A percentile compares a stretch with the other conserved stretches of the same genome.
phyloP scores from a whole-genome alignment of 352 stramenopile species.

The Phytophthora macrochlamydospora region DNA sequence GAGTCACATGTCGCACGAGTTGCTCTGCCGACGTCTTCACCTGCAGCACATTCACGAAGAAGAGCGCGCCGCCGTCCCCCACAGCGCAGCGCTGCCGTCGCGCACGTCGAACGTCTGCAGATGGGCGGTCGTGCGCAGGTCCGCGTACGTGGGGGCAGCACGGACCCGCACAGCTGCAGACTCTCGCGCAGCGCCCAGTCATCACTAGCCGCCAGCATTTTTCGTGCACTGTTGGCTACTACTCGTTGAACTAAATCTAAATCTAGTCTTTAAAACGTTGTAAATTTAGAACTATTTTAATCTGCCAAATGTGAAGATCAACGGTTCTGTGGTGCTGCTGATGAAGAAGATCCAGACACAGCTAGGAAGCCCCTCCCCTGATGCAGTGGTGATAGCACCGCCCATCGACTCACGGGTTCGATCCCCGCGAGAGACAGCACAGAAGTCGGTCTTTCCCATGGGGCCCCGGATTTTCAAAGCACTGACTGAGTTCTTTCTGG shows the following conservation, averaged over 20 bases:
- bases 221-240: background rate
- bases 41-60: slow-evolving; percentile 64
- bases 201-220: slow-evolving; percentile 24
- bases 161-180: slow-evolving; percentile 67
- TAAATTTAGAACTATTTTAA: too few relatives aligned
- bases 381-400: too few relatives aligned
- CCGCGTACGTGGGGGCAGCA: slow-evolving; percentile 57
- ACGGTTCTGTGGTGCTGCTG: too few relatives aligned
- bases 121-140: slow-evolving; percentile 55
- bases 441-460: too few relatives aligned
- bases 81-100: slow-evolving; percentile 54
- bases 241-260: background rate
- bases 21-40: slow-evolving; percentile 13
- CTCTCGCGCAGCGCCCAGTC: slow-evolving; percentile 60
- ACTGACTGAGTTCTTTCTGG: too few relatives aligned
- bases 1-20: slow-evolving; percentile 53
- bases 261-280: too few relatives aligned
- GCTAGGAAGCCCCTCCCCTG: too few relatives aligned
- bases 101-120: slow-evolving; percentile 74
- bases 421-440: too few relatives aligned
- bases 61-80: slow-evolving; percentile 51
- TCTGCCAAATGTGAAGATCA: too few relatives aligned
- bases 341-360: too few relatives aligned
- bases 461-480: too few relatives aligned
- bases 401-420: too few relatives aligned